Conservation (phyloP, 2,329 filamentous ascomycete species). For the Diaporthe sp. region DNA sequence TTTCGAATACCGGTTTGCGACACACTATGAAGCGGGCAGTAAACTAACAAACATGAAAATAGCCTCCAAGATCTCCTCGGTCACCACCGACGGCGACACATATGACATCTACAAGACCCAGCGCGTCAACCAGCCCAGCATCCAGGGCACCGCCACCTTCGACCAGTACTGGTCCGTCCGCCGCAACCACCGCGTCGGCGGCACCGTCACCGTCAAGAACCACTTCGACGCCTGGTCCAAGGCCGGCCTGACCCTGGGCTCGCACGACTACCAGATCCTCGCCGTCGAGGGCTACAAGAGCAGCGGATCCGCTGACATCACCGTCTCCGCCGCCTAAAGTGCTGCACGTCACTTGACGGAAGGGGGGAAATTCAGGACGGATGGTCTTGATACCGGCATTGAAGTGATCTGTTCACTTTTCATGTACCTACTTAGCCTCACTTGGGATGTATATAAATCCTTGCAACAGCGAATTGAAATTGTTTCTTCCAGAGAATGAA, state of each 20-base stretch:
- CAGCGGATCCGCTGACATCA: slow-evolving; percentile 48
- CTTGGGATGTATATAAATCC: slow-evolving; percentile 7
- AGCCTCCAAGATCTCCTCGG: slow-evolving; percentile 39
- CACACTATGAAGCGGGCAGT: too few relatives aligned
- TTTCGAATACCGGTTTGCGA: too few relatives aligned
- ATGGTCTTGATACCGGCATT: background rate
- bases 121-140: slow-evolving; percentile 51
- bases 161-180: slow-evolving; percentile 61
- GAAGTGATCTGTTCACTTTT: slow-evolving; percentile 4
- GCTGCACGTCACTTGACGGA: background rate
- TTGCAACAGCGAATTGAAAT: background rate
- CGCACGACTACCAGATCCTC: slow-evolving; percentile 61
- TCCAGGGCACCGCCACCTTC: slow-evolving; percentile 57
- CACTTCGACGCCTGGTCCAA: slow-evolving; percentile 62
- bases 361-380: too few relatives aligned
- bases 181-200: slow-evolving; percentile 56
- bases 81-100: slow-evolving; percentile 43
- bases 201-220: slow-evolving; percentile 58
- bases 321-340: slow-evolving; percentile 22
- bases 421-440: slow-evolving; percentile 14
- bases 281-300: slow-evolving; percentile 58
- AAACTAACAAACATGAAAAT: background rate
- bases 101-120: slow-evolving; percentile 44
- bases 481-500: background rate
- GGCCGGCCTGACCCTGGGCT: slow-evolving; percentile 56